Base-by-base conservation (phyloP, 2,329 filamentous ascomycete species). In the Verticillium dahliae region DNA sequence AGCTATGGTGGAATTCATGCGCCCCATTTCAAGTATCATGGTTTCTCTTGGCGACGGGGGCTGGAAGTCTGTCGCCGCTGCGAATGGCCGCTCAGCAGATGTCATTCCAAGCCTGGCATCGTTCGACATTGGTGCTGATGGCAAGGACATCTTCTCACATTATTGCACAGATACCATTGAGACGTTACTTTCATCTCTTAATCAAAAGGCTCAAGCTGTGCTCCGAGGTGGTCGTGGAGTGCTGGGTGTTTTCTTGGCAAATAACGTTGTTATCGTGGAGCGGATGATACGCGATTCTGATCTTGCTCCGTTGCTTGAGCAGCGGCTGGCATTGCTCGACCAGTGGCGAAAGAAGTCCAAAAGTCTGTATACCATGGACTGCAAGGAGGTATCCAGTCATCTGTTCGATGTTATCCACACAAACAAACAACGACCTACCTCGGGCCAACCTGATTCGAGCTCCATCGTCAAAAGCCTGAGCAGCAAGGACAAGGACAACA, bases 331-430 rank as follows among this genome's bases (percentile, higher is more conserved):
- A 1, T 79, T 89, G 62, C 81, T 97, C 18, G 93, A 97, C 34
- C 82, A 82, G 58, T 97, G 91, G 90, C 89, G 91, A 66, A 98
- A 97, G 77, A 92, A 91, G 71, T 90, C 91, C 10, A 90, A 89
- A 3, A 84, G 85, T 57, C 82, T 90, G 63, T 99, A 98, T 73
- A 85, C 92, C 10, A 90, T 95, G 62, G 85, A 90, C 27, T 98
- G 93, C 88, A 91, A 90, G 67, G 94, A 97, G 70, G 86, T 93
- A 6, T 94, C 91, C 1, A 85, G 89, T 41, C 86, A 92, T 70
- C 84, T 98, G 6, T 88, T 96, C 63, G 95, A 98, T 72, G 91
- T 94, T 18, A 93, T 96, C 66, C 93, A 97, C 76, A 98, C 94
- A 0, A 95, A 88, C 71, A 88, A 91, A 45, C 78, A 80, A 31